Conservation (phyloP, 495 filamentous ascomycete genomes). For the Pseudoneurospora amorphoporcata region DNA sequence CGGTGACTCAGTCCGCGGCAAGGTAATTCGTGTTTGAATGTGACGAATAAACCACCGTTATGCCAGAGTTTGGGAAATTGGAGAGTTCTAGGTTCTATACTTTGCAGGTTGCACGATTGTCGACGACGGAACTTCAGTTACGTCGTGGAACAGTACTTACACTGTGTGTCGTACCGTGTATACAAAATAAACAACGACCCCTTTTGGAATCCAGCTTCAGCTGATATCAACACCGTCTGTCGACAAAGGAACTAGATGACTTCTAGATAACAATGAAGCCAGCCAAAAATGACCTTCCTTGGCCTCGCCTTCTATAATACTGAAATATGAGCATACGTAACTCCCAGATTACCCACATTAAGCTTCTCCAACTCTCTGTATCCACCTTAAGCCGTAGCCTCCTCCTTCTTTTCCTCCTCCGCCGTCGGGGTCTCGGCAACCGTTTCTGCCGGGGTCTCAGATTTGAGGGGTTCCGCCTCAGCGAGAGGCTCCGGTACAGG, state of each 20-base stretch:
- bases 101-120: not conserved
- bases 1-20: not conserved
- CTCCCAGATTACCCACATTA: not conserved
- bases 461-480: slow-evolving; percentile 1
- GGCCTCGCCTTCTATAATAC: not conserved
- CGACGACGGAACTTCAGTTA: not conserved
- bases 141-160: not conserved
- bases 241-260: not conserved
- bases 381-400: not conserved
- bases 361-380: not conserved
- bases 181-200: not conserved
- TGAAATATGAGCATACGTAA: not conserved
- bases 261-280: not conserved
- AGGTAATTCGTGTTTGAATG: not conserved
- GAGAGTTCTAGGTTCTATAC: not conserved
- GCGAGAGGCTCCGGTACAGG: not conserved
- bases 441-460: not conserved
- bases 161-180: not conserved
- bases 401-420: not conserved
- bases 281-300: not conserved
- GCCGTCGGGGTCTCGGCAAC: not conserved
- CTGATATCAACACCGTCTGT: not conserved
- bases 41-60: not conserved
- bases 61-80: not conserved
- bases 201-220: not conserved